Percentiles rank a stretch among this genome's conserved stretches.
Conservation (phyloP, 1,284 basidiomycete genomes). For the Fomitiporia mediterranea region DNA sequence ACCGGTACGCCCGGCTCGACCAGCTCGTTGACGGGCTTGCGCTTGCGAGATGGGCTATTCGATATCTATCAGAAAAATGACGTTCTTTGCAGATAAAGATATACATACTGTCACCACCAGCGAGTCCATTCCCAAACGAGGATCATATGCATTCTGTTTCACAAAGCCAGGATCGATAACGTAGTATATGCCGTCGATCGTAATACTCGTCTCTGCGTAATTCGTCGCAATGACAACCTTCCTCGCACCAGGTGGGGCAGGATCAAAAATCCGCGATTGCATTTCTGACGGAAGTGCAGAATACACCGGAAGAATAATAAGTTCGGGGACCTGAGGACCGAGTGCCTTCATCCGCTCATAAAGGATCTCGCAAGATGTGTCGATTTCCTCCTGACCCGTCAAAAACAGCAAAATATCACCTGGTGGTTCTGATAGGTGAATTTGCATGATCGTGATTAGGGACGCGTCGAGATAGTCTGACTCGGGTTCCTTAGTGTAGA, state of each 20-base stretch:
- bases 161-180: conserved; percentile 98
- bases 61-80: neutral
- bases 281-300: conserved; percentile 97
- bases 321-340: conserved; percentile 94
- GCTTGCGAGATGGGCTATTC: conserved; percentile 94
- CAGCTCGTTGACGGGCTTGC: conserved; percentile 91
- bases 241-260: conserved; percentile 91
- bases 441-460: conserved; percentile 98
- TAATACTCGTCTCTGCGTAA: conserved; percentile 97
- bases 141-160: conserved; percentile 99
- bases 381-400: conserved; percentile 98
- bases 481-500: conserved; percentile 99
- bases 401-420: conserved; percentile 97
- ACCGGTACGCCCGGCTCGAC: conserved; percentile 95
- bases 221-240: conserved; percentile 99
- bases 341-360: conserved; percentile 98
- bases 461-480: conserved; percentile 98
- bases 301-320: conserved; percentile 96
- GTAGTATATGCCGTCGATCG: conserved; percentile 98
- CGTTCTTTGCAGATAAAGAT: neutral
- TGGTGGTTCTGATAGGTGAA: conserved; percentile 95
- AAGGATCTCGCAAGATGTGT: conserved; percentile 94
- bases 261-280: conserved; percentile 96
- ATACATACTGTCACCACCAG: conserved; percentile 78
- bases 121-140: conserved; percentile 96